Base-by-base conservation (phyloP, 345 rosid species). In the Schrenkiella parvula region DNA sequence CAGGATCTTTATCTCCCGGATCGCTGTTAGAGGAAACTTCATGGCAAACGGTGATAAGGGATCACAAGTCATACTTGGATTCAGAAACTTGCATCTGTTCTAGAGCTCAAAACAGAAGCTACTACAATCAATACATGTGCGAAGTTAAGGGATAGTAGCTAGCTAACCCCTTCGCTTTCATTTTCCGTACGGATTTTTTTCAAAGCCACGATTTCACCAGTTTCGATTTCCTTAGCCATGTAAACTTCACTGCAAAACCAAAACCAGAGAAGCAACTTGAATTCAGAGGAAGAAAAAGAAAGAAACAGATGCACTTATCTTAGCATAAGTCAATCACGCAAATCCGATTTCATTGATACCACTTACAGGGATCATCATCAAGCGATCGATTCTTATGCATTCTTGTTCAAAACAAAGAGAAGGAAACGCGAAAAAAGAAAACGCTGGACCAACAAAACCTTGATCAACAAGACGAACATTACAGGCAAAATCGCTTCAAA, bases 151-250 rank as follows among this genome's bases (percentile, higher is more conserved):
- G n/a, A n/a, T n/a, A 43, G 37, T 14, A 29, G 3, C 29, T 38
- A 79, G 78, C 80, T 68, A 82, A 90, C 98, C 87, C 98, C 98
- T 76, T 90, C 97, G 79, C 93, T 87, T 80, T 93, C 98, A 57
- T 93, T 93, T 79, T 93, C 98, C 98, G 91, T 93, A 65, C 98
- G 87, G 44, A 91, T 89, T 82, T 88, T 93, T 83, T 93, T 28
- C 29, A 28, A 4, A 28, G 29, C 29, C 29, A 28, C 29, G 29
- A 28, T 28, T 28, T 28, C 29, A 28, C 29, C 29, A 28, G 29
- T 28, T 28, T 28, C 25, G 29, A 28, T 28, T 2, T 28, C 4
- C 3, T 3, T 28, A 28, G 29, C 29, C 29, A 28, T 28, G 29
- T 3, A 28, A 28, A 28, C 29, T 28, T 28, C 29, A 28, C 29